Base-by-base conservation (phyloP, 768 basidiomycete species). In the Lentinula lateritia region DNA sequence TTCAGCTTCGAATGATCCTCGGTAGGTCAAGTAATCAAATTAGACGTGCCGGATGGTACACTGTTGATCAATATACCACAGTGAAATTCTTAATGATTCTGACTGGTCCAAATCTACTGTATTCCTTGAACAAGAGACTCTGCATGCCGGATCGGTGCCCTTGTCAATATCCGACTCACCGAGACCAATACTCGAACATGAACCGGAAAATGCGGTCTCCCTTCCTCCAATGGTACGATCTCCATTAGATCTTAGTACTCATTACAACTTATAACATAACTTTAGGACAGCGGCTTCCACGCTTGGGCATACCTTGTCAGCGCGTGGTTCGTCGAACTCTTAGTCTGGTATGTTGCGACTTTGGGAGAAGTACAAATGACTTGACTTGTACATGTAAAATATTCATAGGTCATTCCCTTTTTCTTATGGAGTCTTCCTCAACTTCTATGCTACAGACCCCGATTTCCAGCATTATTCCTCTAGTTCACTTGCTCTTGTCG, bases 341-440 rank as follows among this genome's bases (percentile, higher is more conserved):
- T 72, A 42, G 67, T 69, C 28, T 72, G 71, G 71, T 69, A 61
- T 8, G 64, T 32, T 39, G 15, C 39, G 23, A 8, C 10, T 41
- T 16, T 36, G n/a, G 7, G 23, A n/a, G 36, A 6, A 3, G 34
- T 18, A 50, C 2, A 5, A 15, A 41, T 28, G 15, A n/a, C 4
- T 41, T 39, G 28, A 36, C 12, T 1, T 36, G 12, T n/a, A 23
- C 18, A 28, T 13, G 18, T 48, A 48, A 28, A 28, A 28, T 2
- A 28, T 28, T 28, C 28, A 7, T 28, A 66, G 65, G 65, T 66
- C 65, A 7, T 69, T 70, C 56, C 72, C 72, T 18, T 71, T 66
- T 39, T 67, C 71, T n/a, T 73, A 68, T 42, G 72, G 72, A 10
- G 65, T 69, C 15, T 72, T 73, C 56, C 65, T 73, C 39, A 58